Conservation (phyloP, 768 basidiomycete genomes). For the Lentinus brumalis region DNA sequence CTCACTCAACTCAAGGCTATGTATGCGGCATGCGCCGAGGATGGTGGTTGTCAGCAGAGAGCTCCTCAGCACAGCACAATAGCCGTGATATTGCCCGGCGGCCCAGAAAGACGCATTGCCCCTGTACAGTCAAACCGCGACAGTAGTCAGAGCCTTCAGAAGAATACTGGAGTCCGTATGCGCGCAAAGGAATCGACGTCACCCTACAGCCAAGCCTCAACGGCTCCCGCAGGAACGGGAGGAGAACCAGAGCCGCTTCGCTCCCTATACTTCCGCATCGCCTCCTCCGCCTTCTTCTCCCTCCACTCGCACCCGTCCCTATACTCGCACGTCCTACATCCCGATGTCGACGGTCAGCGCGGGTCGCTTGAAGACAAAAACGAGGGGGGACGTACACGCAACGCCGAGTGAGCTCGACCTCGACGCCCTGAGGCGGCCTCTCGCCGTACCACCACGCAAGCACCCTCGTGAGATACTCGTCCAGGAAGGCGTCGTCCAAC, state of each 20-base stretch:
- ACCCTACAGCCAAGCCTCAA: not conserved
- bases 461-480: slow-evolving; percentile 52
- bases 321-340: slow-evolving; percentile 63
- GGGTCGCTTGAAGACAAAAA: not conserved
- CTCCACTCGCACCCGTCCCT: slow-evolving; percentile 80
- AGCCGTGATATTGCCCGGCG: too few relatives aligned
- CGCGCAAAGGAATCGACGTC: not conserved
- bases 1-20: too few relatives aligned
- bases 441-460: slow-evolving; percentile 78
- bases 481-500: slow-evolving; percentile 55
- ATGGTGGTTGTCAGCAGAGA: too few relatives aligned
- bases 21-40: too few relatives aligned
- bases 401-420: slow-evolving; percentile 54
- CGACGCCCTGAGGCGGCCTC: slow-evolving; percentile 72
- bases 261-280: slow-evolving; percentile 3
- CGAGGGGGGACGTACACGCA: slow-evolving; percentile 57
- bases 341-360: not conserved
- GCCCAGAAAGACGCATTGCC: too few relatives aligned
- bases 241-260: not conserved
- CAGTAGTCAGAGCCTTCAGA: too few relatives aligned
- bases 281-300: slow-evolving; percentile 50
- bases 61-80: too few relatives aligned
- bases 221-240: not conserved
- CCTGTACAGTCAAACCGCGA: too few relatives aligned
- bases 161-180: not conserved